Evolutionary conservation across 306 rosid genomes (phyloP).

Genomic region (Geum urbanum): DNA sequence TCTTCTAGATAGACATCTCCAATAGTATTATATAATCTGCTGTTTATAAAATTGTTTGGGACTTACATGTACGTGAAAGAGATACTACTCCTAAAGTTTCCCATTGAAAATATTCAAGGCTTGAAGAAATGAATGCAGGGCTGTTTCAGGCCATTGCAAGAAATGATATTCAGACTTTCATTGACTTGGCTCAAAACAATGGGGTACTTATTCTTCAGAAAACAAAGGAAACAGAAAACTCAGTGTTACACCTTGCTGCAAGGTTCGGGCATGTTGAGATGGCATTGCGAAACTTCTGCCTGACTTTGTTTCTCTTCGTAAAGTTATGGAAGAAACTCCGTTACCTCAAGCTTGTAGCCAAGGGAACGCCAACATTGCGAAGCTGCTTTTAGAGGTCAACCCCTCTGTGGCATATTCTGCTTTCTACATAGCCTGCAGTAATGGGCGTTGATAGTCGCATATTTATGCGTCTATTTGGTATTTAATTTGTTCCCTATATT

Average conservation of each 20-base stretch:
- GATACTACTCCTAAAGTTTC: background rate
- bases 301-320: conserved; percentile 38
- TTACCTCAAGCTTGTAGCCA: too few species aligned
- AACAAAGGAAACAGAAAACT: conserved; percentile 36
- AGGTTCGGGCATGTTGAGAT: conserved; percentile 43
- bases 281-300: conserved; percentile 47
- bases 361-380: too few species aligned
- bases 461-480: too few species aligned
- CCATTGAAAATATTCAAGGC: background rate
- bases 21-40: too few species aligned
- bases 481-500: too few species aligned
- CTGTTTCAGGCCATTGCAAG: conserved; percentile 39
- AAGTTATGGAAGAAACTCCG: conserved; percentile 44
- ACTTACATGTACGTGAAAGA: background rate
- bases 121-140: conserved; percentile 41
- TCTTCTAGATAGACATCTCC: too few species aligned
- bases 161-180: conserved; percentile 34
- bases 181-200: conserved; percentile 33
- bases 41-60: too few species aligned
- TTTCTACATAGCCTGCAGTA: conserved; percentile 48
- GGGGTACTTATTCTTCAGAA: conserved; percentile 38
- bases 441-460: too few species aligned
- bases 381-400: too few species aligned
- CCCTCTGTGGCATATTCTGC: too few species aligned
- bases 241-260: conserved; percentile 55